phyloP scores from a whole-genome alignment of 257 asterid species.

The Scutellaria galericulata region DNA sequence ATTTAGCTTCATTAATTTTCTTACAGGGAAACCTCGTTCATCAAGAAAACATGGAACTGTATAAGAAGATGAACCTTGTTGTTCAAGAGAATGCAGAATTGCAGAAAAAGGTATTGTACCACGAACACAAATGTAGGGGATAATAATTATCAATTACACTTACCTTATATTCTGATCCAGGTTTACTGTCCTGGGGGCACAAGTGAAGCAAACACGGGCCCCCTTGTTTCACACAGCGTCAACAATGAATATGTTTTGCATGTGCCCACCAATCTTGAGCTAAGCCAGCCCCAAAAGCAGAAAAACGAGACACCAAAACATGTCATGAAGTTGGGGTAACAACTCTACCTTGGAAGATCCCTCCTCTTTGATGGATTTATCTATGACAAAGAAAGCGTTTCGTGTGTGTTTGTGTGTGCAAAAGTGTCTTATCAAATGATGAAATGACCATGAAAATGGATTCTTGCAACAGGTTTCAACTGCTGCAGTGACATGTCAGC shows the following conservation, averaged over 20 bases:
- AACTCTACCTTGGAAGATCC: background rate
- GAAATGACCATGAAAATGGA: constrained; percentile 4
- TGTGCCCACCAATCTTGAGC: constrained; percentile 44
- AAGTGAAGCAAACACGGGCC: constrained; percentile 37
- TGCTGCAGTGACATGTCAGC: constrained; percentile 33
- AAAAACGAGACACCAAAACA: constrained; percentile 31
- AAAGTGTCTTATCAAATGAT: background rate
- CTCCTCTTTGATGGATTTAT: constrained; percentile 6
- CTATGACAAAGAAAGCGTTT: background rate
- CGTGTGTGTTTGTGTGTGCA: background rate
- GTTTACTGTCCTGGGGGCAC: constrained; percentile 43
- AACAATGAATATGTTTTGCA: constrained; percentile 28
- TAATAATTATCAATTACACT: background rate
- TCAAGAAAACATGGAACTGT: constrained; percentile 61
- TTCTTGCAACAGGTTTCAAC: constrained; percentile 47
- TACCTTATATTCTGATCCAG: constrained; percentile 39
- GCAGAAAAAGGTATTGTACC: constrained; percentile 56
- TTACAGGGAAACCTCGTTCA: constrained; percentile 61
- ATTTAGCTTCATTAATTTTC: constrained; percentile 25
- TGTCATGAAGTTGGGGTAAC: constrained; percentile 46
- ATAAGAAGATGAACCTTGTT: constrained; percentile 52
- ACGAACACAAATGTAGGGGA: background rate
- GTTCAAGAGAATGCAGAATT: constrained; percentile 55
- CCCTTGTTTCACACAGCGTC: constrained; percentile 26
- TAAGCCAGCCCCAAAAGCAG: constrained; percentile 40